These are phyloP conservation scores for Monilinia polystroma DNA, from an alignment of 2,329 filamentous ascomycete species.

Conservation along the genomic window DNA sequence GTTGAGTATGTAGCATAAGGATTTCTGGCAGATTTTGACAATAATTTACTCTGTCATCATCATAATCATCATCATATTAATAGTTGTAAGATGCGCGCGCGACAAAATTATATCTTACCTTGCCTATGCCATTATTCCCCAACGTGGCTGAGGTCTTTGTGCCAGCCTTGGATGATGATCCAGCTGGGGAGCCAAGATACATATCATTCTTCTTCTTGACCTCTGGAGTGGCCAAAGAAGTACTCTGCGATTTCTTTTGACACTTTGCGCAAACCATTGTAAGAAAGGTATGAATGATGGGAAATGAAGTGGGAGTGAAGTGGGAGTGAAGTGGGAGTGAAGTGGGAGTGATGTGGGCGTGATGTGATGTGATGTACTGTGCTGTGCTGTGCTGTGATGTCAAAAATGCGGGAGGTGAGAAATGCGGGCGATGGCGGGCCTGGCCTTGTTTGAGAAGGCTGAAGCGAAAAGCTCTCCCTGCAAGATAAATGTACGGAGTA, in stretches of 20 bases:
- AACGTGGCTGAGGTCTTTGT: conserved; percentile 53
- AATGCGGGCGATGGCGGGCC: conserved; percentile 13
- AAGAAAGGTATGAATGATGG: neutral
- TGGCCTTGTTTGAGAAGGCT: conserved; percentile 9
- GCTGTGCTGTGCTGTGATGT: conserved; percentile 16
- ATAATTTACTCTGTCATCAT: conserved; percentile 56
- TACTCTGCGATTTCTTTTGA: conserved; percentile 59
- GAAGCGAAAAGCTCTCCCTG: conserved; percentile 16
- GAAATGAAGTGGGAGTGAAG: no score
- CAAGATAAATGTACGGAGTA: neutral
- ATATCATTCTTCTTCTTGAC: conserved; percentile 69
- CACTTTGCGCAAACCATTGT: conserved; percentile 65
- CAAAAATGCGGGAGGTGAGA: conserved; percentile 14
- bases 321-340: no score
- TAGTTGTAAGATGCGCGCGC: neutral
- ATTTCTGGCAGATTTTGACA: conserved; percentile 64
- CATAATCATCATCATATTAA: conserved; percentile 7
- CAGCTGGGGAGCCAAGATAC: conserved; percentile 62
- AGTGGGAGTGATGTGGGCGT: no score
- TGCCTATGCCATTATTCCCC: conserved; percentile 58
- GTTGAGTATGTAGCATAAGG: conserved; percentile 63
- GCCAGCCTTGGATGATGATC: conserved; percentile 42
- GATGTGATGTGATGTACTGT: no score
- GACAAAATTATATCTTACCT: conserved; percentile 45
- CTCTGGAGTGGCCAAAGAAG: conserved; percentile 60